Evolutionary conservation across 441 rosid genomes (phyloP).

Genomic region (Syzygium malaccense): DNA sequence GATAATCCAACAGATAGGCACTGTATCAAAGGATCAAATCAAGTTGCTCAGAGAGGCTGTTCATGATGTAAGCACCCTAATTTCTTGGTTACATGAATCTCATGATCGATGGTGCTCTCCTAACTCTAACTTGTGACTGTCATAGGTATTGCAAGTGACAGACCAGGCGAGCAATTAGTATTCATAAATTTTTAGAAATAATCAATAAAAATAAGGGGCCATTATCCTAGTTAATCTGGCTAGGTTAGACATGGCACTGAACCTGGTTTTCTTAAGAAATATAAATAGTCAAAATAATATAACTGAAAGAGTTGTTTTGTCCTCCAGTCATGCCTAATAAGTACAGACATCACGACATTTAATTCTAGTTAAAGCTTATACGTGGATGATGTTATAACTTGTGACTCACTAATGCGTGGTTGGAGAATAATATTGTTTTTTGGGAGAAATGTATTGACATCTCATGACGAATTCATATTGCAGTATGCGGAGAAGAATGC

Average conservation of each 20-base stretch:
- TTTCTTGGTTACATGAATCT: neutral
- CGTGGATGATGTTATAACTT: neutral
- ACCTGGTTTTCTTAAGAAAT: neutral
- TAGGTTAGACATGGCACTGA: neutral
- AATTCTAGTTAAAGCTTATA: neutral
- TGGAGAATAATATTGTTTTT: neutral
- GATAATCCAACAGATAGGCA: conserved; percentile 18
- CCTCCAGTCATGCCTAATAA: neutral
- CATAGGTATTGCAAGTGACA: accelerated
- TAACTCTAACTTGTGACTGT: neutral
- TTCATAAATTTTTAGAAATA: neutral
- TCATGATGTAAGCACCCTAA: conserved; percentile 36
- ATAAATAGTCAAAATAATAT: neutral
- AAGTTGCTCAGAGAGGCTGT: conserved; percentile 28
- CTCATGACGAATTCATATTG: neutral
- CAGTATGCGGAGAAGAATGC: conserved; percentile 48
- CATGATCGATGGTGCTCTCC: neutral
- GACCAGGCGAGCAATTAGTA: neutral
- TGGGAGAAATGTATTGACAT: neutral
- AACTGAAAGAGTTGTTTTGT: neutral
- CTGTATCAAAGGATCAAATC: conserved; percentile 37
- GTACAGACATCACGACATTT: neutral
- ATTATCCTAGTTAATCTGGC: neutral
- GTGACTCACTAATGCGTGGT: neutral
- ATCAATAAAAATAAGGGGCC: neutral